Evolutionary conservation across 345 rosid species (phyloP), one percentile per base, ranked within the genome.

Genomic region (Salix koriyanagi): DNA sequence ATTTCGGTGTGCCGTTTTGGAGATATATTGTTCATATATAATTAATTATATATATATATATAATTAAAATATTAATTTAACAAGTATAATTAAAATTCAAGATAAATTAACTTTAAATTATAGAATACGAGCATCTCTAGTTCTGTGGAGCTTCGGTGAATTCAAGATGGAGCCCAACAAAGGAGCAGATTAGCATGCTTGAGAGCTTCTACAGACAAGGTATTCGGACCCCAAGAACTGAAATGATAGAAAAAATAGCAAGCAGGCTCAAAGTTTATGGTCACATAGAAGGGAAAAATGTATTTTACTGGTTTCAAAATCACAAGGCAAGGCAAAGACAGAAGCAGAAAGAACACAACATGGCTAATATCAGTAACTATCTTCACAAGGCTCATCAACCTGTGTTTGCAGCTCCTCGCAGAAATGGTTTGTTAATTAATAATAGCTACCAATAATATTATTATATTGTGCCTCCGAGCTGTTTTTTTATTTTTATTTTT

Each of bases 241-340:
- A 93, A 23, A 97, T 93, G 86, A 96, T 96, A 72, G 94, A 96
- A 84, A 94, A 90, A 70, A 96, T 96, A 76, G 88, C 98, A 4
- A 76, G 74, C 25, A 87, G 89, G 75, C 97, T 96, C 32, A 89
- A 86, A 32, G 92, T 79, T 5, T 86, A 77, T 73, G 98, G 99
- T n/a, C 89, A 87, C 71, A 96, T 96, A 61, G 98, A 96, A 83
- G 99, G 99, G 98, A 93, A 96, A 80, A 96, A 96, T 81, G 99
- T 96, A 32, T 96, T 96, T 61, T 96, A 96, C 69, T 93, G 99
- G 99, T 96, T 96, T 67, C 99, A 96, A 74, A 96, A 96, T 87
- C 98, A 96, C 37, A 93, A 93, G 85, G 99, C 99, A 28, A 87
- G 99, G 62, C 98, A 89, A 75, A 87, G 98, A 56, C 99, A 92